Percentiles rank a stretch among this genome's conserved stretches.
Evolutionary conservation across 2,329 filamentous ascomycete genomes (phyloP).

Genomic region (Curvularia verruculosa): DNA sequence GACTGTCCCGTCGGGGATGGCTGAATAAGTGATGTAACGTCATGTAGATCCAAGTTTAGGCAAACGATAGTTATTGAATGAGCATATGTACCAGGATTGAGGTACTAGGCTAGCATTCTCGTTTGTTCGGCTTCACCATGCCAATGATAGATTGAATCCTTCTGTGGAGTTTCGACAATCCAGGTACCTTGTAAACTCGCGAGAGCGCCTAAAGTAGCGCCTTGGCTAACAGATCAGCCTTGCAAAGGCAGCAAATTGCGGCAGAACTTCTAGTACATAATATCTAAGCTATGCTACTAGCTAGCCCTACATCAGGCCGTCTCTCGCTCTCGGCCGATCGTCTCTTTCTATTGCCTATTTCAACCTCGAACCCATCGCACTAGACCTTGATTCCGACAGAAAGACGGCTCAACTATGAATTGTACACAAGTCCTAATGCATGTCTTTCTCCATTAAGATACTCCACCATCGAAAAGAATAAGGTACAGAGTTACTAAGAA

Average conservation of each 20-base stretch:
- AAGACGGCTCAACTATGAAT: neutral
- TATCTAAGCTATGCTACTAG: no score
- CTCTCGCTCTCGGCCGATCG: neutral
- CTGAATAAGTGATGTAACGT: constrained; percentile 7
- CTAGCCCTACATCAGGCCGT: no score
- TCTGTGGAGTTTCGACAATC: neutral
- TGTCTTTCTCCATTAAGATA: neutral
- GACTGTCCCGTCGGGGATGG: neutral
- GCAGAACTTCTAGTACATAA: no score
- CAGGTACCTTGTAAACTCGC: no score
- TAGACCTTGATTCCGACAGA: neutral
- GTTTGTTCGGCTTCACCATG: neutral
- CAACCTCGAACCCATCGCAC: neutral
- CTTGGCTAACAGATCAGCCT: no score
- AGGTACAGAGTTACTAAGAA: constrained; percentile 1
- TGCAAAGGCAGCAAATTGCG: no score
- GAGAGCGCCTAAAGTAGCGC: no score
- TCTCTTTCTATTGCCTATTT: neutral
- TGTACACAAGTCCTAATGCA: neutral
- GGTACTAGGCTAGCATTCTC: neutral
- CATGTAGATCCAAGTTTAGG: neutral
- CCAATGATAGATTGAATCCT: neutral
- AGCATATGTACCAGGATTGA: neutral
- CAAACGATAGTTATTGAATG: neutral
- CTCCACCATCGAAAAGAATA: constrained; percentile 10